Base-by-base conservation (phyloP, 257 asterid genomes). In the Gentiana straminea region DNA sequence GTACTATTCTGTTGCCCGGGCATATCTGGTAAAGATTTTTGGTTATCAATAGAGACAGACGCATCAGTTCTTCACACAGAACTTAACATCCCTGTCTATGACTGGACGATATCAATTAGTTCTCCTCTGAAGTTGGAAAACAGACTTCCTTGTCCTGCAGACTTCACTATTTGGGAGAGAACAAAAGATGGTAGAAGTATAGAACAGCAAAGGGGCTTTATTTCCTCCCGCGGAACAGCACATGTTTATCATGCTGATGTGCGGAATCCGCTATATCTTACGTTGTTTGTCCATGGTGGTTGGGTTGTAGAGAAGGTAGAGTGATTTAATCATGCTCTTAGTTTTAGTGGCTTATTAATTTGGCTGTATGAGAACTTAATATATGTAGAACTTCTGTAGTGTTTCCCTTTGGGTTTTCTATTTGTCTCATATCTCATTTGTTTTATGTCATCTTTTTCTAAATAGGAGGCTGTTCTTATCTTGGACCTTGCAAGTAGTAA, bases 241-340 rank as follows among this genome's bases (percentile, higher is more conserved):
- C 95, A 92, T 65, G 68, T 88, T 62, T 85, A 88, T 78, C 73
- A 91, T 70, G 98, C 90, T 75, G 95, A 88, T 69, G 66, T 85
- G 61, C 80, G 92, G 51, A 92, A 88, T 78, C 97, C 92, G 10
- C 77, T 92, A 74, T 88, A 71, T 67, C 75, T 84, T 33, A 65
- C 68, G 75, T 55, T 88, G 68, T 72, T 63, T 72, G 78, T 83
- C 69, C 91, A 83, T 65, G 95, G 95, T 74, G 95, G 97, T 64
- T 92, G 98, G 98, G 81, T 69, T 61, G 64, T 85, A 83, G 98
- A 92, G 77, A 92, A 88, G 97, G 98, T 92, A 73, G 56, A n/a
- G 4, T 56, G 56, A 41, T 64, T 67, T 52, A 44, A 67, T 51
- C 35, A 57, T 65, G 54, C 52, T 44, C 35, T 1, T 52, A 37